Conservation (phyloP, 768 basidiomycete species). For the Podaxis carcinomalis region DNA sequence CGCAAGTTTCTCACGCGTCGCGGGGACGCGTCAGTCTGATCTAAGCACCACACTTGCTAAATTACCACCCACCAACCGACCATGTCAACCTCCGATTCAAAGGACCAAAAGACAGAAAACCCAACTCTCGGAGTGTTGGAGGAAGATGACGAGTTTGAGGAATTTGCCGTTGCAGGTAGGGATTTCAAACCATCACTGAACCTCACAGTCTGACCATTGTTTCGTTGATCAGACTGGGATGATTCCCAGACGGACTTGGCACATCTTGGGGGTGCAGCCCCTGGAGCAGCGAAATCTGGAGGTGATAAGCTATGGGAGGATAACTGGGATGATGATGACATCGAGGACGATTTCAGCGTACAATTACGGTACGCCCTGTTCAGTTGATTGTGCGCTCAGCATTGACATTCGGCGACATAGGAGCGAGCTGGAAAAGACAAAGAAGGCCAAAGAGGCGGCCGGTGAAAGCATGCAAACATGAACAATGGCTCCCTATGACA, state of each 20-base stretch:
- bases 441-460: background rate
- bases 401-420: slow-evolving; percentile 25
- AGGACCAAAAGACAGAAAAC: slow-evolving; percentile 39
- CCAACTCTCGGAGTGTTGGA: slow-evolving; percentile 81
- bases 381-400: background rate
- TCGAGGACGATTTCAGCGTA: slow-evolving; percentile 95
- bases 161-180: slow-evolving; percentile 81
- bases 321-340: slow-evolving; percentile 99
- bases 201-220: background rate
- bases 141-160: slow-evolving; percentile 97
- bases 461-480: slow-evolving; percentile 3
- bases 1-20: background rate
- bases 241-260: slow-evolving; percentile 81
- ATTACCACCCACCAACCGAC: background rate
- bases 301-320: slow-evolving; percentile 98
- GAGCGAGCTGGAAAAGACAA: slow-evolving; percentile 41
- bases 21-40: background rate
- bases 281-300: slow-evolving; percentile 72
- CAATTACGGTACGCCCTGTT: slow-evolving; percentile 75
- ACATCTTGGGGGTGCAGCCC: slow-evolving; percentile 68
- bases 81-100: slow-evolving; percentile 44
- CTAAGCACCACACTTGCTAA: background rate
- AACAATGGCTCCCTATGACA: background rate
- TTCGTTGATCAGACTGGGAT: slow-evolving; percentile 67
- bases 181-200: slow-evolving; percentile 14